Conservation (phyloP, 1,284 basidiomycete species). For the Ustilago hordei region DNA sequence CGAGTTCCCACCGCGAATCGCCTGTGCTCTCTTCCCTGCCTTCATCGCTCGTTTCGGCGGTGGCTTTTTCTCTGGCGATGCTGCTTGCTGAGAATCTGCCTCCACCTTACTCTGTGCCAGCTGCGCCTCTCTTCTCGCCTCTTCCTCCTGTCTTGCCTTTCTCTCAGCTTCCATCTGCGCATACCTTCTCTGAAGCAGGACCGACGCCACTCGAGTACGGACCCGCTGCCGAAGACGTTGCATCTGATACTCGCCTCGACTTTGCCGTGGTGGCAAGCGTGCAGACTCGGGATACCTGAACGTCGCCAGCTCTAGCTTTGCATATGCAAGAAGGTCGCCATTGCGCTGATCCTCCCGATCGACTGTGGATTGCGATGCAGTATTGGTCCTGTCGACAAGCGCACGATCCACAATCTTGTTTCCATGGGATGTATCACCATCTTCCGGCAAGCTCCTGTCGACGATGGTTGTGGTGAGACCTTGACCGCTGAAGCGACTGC, state of each 20-base stretch:
- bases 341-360: slow-evolving; percentile 1
- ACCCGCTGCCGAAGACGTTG: slow-evolving; percentile 14
- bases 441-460: slow-evolving; percentile 3
- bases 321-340: not conserved
- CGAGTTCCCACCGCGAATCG: slow-evolving; percentile 26
- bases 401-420: slow-evolving; percentile 8
- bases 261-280: slow-evolving; percentile 20
- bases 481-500: slow-evolving; percentile 33
- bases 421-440: not conserved
- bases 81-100: not conserved
- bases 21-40: slow-evolving; percentile 40
- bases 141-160: slow-evolving; percentile 3
- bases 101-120: slow-evolving; percentile 3
- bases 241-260: slow-evolving; percentile 18
- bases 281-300: not conserved
- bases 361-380: not conserved
- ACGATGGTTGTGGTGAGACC: not conserved
- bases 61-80: slow-evolving; percentile 10
- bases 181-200: slow-evolving; percentile 13
- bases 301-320: not conserved
- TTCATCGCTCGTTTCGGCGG: slow-evolving; percentile 31
- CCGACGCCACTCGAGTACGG: slow-evolving; percentile 22
- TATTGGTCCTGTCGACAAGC: slow-evolving; percentile 27
- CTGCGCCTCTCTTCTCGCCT: not conserved
- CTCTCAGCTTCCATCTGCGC: slow-evolving; percentile 10